Percentiles rank a stretch among this genome's conserved stretches.
Conservation (phyloP, 108 stramenopile genomes). For the Parietichytrium sp. region DNA sequence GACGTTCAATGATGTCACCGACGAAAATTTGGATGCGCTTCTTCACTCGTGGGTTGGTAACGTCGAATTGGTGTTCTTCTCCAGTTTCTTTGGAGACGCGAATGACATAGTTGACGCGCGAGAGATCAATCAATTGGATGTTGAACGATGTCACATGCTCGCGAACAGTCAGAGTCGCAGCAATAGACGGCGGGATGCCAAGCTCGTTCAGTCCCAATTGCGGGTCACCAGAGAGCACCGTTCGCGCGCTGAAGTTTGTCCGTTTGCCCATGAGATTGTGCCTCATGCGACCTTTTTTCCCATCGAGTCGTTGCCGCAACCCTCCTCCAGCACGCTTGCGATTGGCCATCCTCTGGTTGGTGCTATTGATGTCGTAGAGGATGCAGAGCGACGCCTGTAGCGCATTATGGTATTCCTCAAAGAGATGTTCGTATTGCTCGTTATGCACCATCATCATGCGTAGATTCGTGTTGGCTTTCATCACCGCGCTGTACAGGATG, state of each 20-base stretch:
- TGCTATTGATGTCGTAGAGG: constrained; percentile 16
- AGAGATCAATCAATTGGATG: background rate
- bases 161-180: background rate
- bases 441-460: background rate
- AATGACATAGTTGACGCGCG: background rate
- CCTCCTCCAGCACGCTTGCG: background rate
- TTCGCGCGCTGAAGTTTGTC: background rate
- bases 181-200: background rate
- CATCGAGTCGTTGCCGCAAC: background rate
- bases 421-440: background rate
- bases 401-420: background rate
- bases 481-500: background rate
- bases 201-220: background rate
- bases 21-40: background rate
- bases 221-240: constrained; percentile 22
- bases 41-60: too few relatives aligned
- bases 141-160: background rate
- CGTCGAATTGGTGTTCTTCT: background rate
- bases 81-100: background rate
- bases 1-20: background rate
- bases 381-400: background rate
- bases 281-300: background rate
- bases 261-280: constrained; percentile 2
- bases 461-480: background rate
- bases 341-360: background rate